Conservation (phyloP, 2,329 filamentous ascomycete species). For the Aspergillus pseudoviridinutans region DNA sequence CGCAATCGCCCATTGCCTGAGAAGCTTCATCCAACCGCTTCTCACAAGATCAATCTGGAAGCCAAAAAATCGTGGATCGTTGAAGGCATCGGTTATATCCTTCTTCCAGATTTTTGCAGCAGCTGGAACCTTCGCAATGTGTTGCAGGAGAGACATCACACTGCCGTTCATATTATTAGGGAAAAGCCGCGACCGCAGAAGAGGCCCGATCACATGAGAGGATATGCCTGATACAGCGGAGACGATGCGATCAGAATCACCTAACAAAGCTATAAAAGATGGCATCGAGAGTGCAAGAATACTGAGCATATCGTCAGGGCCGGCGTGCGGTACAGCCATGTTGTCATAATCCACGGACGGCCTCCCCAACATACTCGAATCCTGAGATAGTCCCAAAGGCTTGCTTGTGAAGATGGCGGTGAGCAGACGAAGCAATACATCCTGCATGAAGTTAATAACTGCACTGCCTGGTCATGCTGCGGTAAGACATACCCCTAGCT, state of each 20-base stretch:
- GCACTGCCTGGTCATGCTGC: not conserved
- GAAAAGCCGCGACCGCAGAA: constrained; percentile 78
- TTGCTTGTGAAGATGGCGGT: constrained; percentile 92
- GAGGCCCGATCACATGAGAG: constrained; percentile 74
- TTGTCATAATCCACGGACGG: constrained; percentile 41
- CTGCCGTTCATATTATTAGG: constrained; percentile 75
- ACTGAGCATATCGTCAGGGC: constrained; percentile 70
- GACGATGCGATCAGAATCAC: constrained; percentile 79
- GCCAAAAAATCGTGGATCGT: constrained; percentile 81
- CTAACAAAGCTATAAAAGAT: constrained; percentile 74
- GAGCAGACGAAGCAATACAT: constrained; percentile 81
- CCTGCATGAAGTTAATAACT: constrained; percentile 49
- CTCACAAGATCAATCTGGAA: constrained; percentile 62
- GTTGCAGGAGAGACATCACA: constrained; percentile 68
- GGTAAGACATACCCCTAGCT: constrained; percentile 66
- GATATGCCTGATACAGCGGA: constrained; percentile 77
- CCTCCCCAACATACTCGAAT: constrained; percentile 43
- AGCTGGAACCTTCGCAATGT: constrained; percentile 71
- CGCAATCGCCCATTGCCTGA: constrained; percentile 76
- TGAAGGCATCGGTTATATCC: constrained; percentile 87
- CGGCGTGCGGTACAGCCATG: constrained; percentile 37
- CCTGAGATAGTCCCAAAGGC: constrained; percentile 67
- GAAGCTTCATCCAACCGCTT: constrained; percentile 73
- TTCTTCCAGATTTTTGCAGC: constrained; percentile 90
- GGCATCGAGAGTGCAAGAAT: constrained; percentile 77